These are phyloP conservation scores for Arachnopeziza araneosa DNA, from an alignment of 2,329 filamentous ascomycete species.

Conservation along the genomic window DNA sequence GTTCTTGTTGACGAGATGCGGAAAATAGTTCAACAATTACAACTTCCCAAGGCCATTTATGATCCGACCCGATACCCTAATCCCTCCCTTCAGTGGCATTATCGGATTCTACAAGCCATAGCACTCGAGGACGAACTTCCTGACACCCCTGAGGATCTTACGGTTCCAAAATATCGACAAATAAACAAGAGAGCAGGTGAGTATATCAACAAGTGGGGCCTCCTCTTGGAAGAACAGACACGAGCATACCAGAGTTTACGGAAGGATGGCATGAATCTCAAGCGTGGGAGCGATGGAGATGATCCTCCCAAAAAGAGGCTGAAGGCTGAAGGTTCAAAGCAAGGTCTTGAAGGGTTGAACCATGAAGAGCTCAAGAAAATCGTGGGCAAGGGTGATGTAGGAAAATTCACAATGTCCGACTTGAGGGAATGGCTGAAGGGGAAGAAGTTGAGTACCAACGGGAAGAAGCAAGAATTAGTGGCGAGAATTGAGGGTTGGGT, in stretches of 20 bases:
- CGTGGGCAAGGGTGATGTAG: slow-evolving; percentile 10
- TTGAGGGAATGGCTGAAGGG: slow-evolving; percentile 20
- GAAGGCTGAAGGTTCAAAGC: slow-evolving; percentile 9
- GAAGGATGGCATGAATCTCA: neutral
- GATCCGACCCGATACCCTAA: slow-evolving; percentile 88
- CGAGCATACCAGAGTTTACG: slow-evolving; percentile 1
- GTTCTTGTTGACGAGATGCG: slow-evolving; percentile 77
- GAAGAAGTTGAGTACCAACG: slow-evolving; percentile 19
- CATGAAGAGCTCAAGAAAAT: slow-evolving; percentile 18
- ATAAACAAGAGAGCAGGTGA: slow-evolving; percentile 78
- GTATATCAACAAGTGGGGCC: slow-evolving; percentile 73
- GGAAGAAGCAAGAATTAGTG: slow-evolving; percentile 26
- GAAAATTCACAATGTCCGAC: slow-evolving; percentile 18
- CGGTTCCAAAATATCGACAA: slow-evolving; percentile 75
- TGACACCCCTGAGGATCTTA: slow-evolving; percentile 61
- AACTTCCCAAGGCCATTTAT: slow-evolving; percentile 80
- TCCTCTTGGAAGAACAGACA: slow-evolving; percentile 52
- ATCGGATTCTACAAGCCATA: slow-evolving; percentile 84
- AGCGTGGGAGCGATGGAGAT: slow-evolving; percentile 33
- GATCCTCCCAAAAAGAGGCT: slow-evolving; percentile 16
- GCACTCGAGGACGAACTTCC: slow-evolving; percentile 90
- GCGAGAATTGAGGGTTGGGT: slow-evolving; percentile 23
- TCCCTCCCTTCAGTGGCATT: slow-evolving; percentile 92
- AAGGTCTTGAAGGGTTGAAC: slow-evolving; percentile 15
- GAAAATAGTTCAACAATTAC: slow-evolving; percentile 64